Percentiles rank a stretch among this genome's conserved stretches.
Evolutionary conservation across 1,139 yeast genomes (phyloP).

Genomic region (Lodderomyces elongisporus): DNA sequence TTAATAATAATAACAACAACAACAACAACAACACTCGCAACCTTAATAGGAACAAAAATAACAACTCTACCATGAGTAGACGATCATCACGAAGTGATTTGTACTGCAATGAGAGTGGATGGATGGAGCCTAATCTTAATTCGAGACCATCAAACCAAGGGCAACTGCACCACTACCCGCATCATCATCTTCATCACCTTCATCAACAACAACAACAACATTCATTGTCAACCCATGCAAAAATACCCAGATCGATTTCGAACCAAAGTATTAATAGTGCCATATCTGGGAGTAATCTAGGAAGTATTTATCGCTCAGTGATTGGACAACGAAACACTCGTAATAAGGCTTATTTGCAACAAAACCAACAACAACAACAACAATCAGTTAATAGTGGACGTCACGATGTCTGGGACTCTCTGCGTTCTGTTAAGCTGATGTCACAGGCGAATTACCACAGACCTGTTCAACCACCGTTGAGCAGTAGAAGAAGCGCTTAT

Average conservation of each 20-base stretch:
- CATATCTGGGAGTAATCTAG: slow-evolving; percentile 11
- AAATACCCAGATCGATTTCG: slow-evolving; percentile 24
- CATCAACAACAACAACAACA: background rate
- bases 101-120: slow-evolving; percentile 36
- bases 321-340: slow-evolving; percentile 6
- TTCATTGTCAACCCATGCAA: background rate
- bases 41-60: background rate
- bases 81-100: slow-evolving; percentile 41
- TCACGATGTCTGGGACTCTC: slow-evolving; percentile 14
- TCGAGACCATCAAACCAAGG: background rate
- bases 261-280: slow-evolving; percentile 23
- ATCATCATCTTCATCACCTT: slow-evolving; percentile 1
- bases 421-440: slow-evolving; percentile 15
- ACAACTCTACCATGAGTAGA: slow-evolving; percentile 17
- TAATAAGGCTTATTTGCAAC: background rate
- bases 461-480: slow-evolving; percentile 10
- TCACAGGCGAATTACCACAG: no score
- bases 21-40: background rate
- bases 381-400: slow-evolving; percentile 1
- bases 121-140: slow-evolving; percentile 38
- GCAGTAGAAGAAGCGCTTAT: slow-evolving; percentile 6
- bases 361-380: no score
- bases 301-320: slow-evolving; percentile 11
- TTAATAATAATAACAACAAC: background rate
- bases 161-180: slow-evolving; percentile 3